Evolutionary conservation across 1,139 yeast genomes (phyloP).

Genomic region (Cylindricascospora bacillispora): DNA sequence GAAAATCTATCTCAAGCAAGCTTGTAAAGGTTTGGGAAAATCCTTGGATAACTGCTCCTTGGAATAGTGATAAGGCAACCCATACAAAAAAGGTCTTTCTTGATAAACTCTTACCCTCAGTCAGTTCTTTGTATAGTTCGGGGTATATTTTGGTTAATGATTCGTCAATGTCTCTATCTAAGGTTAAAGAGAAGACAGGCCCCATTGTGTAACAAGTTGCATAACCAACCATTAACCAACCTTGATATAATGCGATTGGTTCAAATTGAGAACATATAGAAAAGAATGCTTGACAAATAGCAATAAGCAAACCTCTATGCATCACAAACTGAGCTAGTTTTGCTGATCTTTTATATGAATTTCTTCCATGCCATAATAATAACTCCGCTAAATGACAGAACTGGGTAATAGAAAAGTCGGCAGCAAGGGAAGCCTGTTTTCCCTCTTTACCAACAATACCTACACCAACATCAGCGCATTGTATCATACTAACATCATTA

Average conservation of each 20-base stretch:
- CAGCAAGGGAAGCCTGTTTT: conserved; percentile 91
- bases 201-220: conserved; percentile 97
- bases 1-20: conserved; percentile 40
- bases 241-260: conserved; percentile 88
- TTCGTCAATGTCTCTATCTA: conserved; percentile 87
- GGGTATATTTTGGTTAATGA: conserved; percentile 84
- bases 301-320: conserved; percentile 87
- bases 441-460: conserved; percentile 99
- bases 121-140: conserved; percentile 84
- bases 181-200: conserved; percentile 87
- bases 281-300: conserved; percentile 93
- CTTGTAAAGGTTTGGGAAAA: conserved; percentile 68
- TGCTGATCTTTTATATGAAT: conserved; percentile 90
- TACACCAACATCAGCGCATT: conserved; percentile 96
- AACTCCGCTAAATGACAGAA: conserved; percentile 81
- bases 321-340: conserved; percentile 91
- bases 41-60: conserved; percentile 73
- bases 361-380: conserved; percentile 94
- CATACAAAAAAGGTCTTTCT: conserved; percentile 83
- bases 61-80: conserved; percentile 79
- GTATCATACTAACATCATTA: conserved; percentile 97
- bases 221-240: conserved; percentile 97
- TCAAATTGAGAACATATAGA: conserved; percentile 79
- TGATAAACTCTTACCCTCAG: conserved; percentile 76
- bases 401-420: conserved; percentile 89